Evolutionary conservation across 139 green algal genomes (phyloP), one percentile per base, ranked within the genome.

Genomic region (Chlamydomonas incerta): DNA sequence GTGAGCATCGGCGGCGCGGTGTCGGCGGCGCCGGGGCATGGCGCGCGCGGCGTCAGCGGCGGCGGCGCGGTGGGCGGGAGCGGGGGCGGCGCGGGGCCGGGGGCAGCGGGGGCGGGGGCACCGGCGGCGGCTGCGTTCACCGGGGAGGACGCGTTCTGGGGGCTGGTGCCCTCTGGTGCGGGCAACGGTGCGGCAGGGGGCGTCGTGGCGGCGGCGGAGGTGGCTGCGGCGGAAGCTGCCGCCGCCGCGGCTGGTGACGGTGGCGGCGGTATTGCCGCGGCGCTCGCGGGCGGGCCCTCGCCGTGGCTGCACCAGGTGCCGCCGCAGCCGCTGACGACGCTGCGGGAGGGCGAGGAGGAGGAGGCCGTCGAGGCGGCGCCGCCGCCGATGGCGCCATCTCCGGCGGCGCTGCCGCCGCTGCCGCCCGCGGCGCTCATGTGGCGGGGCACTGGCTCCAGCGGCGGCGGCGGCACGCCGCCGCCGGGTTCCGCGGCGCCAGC

Each of bases 231-330:
- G 21, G 20, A 0, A 9, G 34, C 46, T 20, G 72, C 58, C 28
- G 13, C 46, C 24, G 18, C 47, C 46, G 13, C 72, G 3, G 10
- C 47, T 9, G 46, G 23, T 35, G 26, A 3, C 15, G 72, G 46
- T 26, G n/a, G 70, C 21, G 68, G 68, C 34, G 8, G 68, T 15
- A 15, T 15, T 15, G 13, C 13, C 52, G 52, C 52, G 15, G 52
- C 52, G 11, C 13, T 58, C 52, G 20, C 21, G 20, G 34, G 52
- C 68, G 34, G 68, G 41, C 41, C 41, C 6, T 50, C 21, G 23
- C 68, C 34, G 10, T 83, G 75, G 77, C 77, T 83, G 41, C 63
- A 83, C 63, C 63, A 83, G 77, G 52, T 65, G 20, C 63, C 77
- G 1, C 41, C 77, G 29, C 50, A 41, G 77, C 50, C 65, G 77